A percentile compares a stretch with the other conserved stretches of the same genome.
phyloP scores from a whole-genome alignment of 2,329 filamentous ascomycete species.

The Daldinia sp. region DNA sequence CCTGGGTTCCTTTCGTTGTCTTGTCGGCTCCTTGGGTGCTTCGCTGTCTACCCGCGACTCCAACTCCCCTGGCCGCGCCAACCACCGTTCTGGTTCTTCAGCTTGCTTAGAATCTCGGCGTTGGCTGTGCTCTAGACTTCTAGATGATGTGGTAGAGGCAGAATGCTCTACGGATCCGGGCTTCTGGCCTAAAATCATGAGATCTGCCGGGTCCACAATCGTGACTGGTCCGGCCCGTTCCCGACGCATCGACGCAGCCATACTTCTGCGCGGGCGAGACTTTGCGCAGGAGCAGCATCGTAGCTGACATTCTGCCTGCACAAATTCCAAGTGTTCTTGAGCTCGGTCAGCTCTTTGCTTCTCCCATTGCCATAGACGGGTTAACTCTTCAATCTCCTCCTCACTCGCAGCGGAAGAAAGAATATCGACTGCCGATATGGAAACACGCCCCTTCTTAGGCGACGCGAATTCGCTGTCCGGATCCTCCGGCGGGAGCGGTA shows the following conservation, averaged over 20 bases:
- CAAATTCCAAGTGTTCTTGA: constrained; percentile 76
- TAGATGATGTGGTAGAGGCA: constrained; percentile 41
- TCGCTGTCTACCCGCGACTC: constrained; percentile 44
- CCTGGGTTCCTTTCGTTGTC: constrained; percentile 47
- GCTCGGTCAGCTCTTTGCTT: constrained; percentile 72
- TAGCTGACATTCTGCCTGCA: constrained; percentile 77
- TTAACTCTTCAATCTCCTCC: constrained; percentile 66
- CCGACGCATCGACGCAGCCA: constrained; percentile 46
- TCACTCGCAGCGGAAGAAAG: constrained; percentile 64
- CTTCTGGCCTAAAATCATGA: constrained; percentile 53
- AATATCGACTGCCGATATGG: constrained; percentile 59
- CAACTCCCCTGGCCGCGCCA: constrained; percentile 31
- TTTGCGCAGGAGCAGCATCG: constrained; percentile 70
- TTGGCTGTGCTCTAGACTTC: not conserved
- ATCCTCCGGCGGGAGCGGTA: constrained; percentile 66
- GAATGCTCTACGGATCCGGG: constrained; percentile 38
- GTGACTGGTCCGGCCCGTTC: constrained; percentile 48
- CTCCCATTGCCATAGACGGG: constrained; percentile 63
- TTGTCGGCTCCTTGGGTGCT: not conserved
- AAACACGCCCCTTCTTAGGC: constrained; percentile 62
- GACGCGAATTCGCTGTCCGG: constrained; percentile 70
- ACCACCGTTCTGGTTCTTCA: constrained; percentile 7
- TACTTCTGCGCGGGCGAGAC: constrained; percentile 45
- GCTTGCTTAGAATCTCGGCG: constrained; percentile 16
- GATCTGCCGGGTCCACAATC: constrained; percentile 54